Base-by-base conservation (phyloP, 371 early-diverging fungal species). In the Lichtheimia ramosa region DNA sequence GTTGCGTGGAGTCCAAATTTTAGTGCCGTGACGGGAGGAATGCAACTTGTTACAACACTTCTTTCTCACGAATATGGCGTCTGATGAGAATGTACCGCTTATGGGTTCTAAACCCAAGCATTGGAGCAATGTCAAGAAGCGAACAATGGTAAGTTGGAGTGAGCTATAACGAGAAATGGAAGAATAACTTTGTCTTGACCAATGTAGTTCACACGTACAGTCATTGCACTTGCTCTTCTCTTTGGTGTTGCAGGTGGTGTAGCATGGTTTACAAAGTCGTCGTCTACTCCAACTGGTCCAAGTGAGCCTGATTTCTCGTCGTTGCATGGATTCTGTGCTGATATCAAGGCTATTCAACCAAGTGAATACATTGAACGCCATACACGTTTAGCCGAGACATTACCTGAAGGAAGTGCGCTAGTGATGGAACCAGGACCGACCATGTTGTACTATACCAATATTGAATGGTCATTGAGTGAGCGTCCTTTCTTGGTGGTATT, bases 391-490 rank as follows among this genome's bases (percentile, higher is more conserved):
- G 78, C 82, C 1, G 56, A 59, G 8, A 56, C 74, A 3, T 43
- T 85, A 1, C 59, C 63, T 13, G 52, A 65, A 3, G 75, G 74
- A 0, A 57, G 66, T 5, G 82, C 81, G 1, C 74, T 79, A 21
- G 67, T 85, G 21, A 75, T 79, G 52, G 85, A 85, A 54, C 79
- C 79, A 10, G 81, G 83, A 4, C 64, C 83, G 3, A 72, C 77
- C 39, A 76, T 85, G 83, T 48, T 63, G 12, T 83, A 83, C 42
- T 83, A 82, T 46, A 67, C 81, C 25, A 77, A 79, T 64, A 75
- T 85, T 58, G 63, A 58, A 7, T 85, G 85, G 85, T 65, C 70
- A 2, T 64, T 73, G 34, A 79, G 74, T 18, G 85, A 85, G 43
- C 70, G 83, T 16, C 79, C 85, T 0, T 85, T 85, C 56, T 54